A percentile compares a stretch with the other conserved stretches of the same genome.
These are phyloP conservation scores for Herpotrichia juniperi DNA, from an alignment of 2,329 filamentous ascomycete genomes.

Conservation along the genomic window DNA sequence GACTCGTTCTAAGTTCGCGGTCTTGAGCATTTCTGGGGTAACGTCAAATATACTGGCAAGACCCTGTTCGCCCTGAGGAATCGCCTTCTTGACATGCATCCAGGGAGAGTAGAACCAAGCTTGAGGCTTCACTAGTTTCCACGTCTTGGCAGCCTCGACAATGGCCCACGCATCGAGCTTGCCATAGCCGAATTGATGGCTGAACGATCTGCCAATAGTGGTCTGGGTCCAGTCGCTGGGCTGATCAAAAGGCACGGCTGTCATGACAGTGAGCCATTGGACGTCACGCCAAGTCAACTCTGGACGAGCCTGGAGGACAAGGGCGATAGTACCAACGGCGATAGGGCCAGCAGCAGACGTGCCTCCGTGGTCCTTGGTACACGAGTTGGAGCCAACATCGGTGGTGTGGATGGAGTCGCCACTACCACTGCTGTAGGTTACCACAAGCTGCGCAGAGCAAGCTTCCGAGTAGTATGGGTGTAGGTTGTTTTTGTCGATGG, in stretches of 20 bases:
- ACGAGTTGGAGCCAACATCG: conserved; percentile 83
- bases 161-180: conserved; percentile 89
- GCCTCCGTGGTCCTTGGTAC: conserved; percentile 83
- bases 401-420: conserved; percentile 94
- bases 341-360: conserved; percentile 95
- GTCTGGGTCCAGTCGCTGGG: conserved; percentile 85
- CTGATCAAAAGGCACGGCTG: conserved; percentile 79
- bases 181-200: conserved; percentile 93
- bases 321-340: conserved; percentile 88
- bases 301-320: conserved; percentile 83
- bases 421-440: conserved; percentile 93
- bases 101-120: conserved; percentile 94
- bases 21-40: conserved; percentile 77
- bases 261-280: conserved; percentile 87
- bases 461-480: conserved; percentile 97
- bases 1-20: conserved; percentile 82
- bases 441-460: conserved; percentile 92
- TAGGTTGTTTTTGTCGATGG: conserved; percentile 82
- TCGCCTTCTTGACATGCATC: conserved; percentile 83
- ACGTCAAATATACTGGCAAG: conserved; percentile 82
- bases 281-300: conserved; percentile 93
- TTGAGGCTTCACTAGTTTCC: conserved; percentile 90
- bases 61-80: conserved; percentile 84
- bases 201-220: conserved; percentile 81
- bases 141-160: conserved; percentile 84